A percentile compares a stretch with the other conserved stretches of the same genome.
These are phyloP conservation scores for Rhizoclosmatium sp. DNA, from an alignment of 192 early-diverging fungal species.

Conservation along the genomic window DNA sequence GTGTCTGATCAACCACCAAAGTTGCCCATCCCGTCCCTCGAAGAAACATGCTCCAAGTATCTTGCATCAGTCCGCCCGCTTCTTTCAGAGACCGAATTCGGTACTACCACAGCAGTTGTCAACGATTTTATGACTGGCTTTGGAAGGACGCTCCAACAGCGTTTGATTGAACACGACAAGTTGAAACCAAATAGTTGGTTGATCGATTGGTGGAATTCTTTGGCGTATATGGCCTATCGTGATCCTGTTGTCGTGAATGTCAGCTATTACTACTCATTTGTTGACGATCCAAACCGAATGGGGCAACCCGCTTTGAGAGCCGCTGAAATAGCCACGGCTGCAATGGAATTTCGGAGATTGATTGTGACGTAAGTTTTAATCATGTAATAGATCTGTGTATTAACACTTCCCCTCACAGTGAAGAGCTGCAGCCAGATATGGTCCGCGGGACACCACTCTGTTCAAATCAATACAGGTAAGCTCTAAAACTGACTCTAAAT, in stretches of 20 bases:
- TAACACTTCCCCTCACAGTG: neutral
- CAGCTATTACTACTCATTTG: slow-evolving; percentile 93
- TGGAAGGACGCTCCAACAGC: slow-evolving; percentile 79
- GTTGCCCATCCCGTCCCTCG: slow-evolving; percentile 83
- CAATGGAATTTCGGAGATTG: slow-evolving; percentile 83
- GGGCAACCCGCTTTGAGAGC: slow-evolving; percentile 80
- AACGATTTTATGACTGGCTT: slow-evolving; percentile 80
- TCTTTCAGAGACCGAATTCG: slow-evolving; percentile 68
- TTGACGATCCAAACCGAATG: slow-evolving; percentile 80
- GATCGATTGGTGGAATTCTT: slow-evolving; percentile 99
- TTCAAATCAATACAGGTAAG: slow-evolving; percentile 90
- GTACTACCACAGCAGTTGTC: slow-evolving; percentile 68
- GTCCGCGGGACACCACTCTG: slow-evolving; percentile 79
- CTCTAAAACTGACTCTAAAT: too few relatives aligned
- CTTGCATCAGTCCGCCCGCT: slow-evolving; percentile 78
- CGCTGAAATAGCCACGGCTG: slow-evolving; percentile 87
- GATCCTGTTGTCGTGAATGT: slow-evolving; percentile 95
- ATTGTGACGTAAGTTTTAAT: slow-evolving; percentile 58
- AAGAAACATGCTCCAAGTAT: slow-evolving; percentile 81
- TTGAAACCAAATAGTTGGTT: slow-evolving; percentile 83
- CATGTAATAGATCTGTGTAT: too few relatives aligned
- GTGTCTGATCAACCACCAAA: slow-evolving; percentile 7
- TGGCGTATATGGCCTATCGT: slow-evolving; percentile 76
- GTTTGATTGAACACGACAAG: slow-evolving; percentile 77
- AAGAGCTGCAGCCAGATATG: slow-evolving; percentile 83